Evolutionary conservation across 2,329 filamentous ascomycete species (phyloP), one percentile per base, ranked within the genome.

Genomic region (Tolypocladium paradoxum): DNA sequence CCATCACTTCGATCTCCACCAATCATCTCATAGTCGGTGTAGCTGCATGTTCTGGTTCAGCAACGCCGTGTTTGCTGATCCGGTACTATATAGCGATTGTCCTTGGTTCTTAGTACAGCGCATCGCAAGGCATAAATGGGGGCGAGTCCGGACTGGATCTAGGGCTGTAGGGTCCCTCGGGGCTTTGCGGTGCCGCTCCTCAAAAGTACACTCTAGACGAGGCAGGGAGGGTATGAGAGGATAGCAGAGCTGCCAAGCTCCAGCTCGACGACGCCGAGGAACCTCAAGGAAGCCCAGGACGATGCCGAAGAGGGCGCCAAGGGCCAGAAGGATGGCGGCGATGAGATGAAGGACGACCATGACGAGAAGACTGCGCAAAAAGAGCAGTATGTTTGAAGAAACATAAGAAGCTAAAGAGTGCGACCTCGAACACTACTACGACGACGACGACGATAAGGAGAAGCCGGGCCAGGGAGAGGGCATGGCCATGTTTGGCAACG

Each of bases 351-450:
- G 6, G 48, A 53, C 6, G 54, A 57, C 14, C 34, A 38, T 14
- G 38, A 51, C 9, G 45, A 55, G 14, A n/a, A n/a, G n/a, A n/a
- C n/a, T n/a, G n/a, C n/a, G n/a, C n/a, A n/a, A n/a, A n/a, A n/a
- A n/a, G n/a, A n/a, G n/a, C n/a, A n/a, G n/a, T n/a, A n/a, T n/a
- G n/a, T n/a, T n/a, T 8, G 48, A 33, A 43, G 35, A 18, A 37
- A 51, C 29, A 37, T 51, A 37, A 27, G 22, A 22, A 56, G 48
- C 54, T 58, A 93, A 91, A 71, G 90, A 97, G 71, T 99, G 96
- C 71, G 85, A 99, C 66, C 79, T 99, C 53, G 92, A 97, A 59
- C 84, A 96, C 70, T 99, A 99, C 69, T 93, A 99, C 62, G 87
- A 93, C 60, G 88, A 93, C 48, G 84, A 83, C 34, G 81, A 88